Evolutionary conservation across 2,329 filamentous ascomycete species (phyloP).

Genomic region (Leptosphaerulina australis): DNA sequence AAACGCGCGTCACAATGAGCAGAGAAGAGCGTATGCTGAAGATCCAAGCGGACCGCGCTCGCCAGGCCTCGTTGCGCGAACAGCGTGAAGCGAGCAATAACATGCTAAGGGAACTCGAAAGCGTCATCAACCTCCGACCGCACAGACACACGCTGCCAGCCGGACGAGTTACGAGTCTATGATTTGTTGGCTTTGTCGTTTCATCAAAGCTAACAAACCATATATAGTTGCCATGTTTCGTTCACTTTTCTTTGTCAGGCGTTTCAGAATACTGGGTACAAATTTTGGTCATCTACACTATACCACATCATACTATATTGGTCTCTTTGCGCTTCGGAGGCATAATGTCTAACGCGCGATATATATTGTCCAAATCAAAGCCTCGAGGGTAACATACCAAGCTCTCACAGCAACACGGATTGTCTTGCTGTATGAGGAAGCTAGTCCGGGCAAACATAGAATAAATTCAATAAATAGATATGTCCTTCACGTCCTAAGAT

Average conservation of each 20-base stretch:
- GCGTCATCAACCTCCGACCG: constrained; percentile 67
- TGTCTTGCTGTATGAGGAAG: constrained; percentile 12
- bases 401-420: constrained; percentile 6
- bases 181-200: constrained; percentile 18
- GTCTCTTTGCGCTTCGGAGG: constrained; percentile 3
- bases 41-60: constrained; percentile 84
- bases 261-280: constrained; percentile 6
- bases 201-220: neutral
- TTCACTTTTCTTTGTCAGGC: neutral
- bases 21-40: constrained; percentile 86
- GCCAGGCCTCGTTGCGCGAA: constrained; percentile 72
- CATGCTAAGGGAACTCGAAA: constrained; percentile 93
- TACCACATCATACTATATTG: constrained; percentile 8
- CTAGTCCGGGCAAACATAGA: constrained; percentile 1
- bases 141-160: constrained; percentile 32
- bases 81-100: constrained; percentile 80
- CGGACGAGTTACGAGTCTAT: constrained; percentile 44
- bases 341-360: constrained; percentile 10
- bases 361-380: neutral
- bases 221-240: neutral
- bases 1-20: constrained; percentile 70
- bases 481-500: too few relatives aligned
- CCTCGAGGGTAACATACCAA: constrained; percentile 6
- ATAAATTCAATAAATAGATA: neutral
- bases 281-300: constrained; percentile 3